Conservation (phyloP, 306 rosid species). For the Trifolium dubium region DNA sequence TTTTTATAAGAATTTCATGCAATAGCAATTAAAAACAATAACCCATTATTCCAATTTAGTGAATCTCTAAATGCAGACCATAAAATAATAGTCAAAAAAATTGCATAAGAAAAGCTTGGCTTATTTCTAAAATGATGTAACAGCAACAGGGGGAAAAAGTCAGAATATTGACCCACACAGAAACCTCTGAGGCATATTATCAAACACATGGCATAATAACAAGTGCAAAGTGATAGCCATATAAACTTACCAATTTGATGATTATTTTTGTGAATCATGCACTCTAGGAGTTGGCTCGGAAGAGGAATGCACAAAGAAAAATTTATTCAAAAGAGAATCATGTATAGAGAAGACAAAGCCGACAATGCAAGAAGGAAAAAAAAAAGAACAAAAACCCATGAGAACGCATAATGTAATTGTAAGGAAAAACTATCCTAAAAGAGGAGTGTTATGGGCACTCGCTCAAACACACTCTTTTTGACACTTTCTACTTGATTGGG, state of each 20-base stretch:
- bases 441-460: too few relatives aligned
- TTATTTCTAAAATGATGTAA: slow-evolving; percentile 7
- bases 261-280: background rate
- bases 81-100: background rate
- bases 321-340: background rate
- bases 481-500: too few relatives aligned
- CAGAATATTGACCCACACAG: background rate
- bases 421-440: too few relatives aligned
- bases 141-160: background rate
- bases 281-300: background rate
- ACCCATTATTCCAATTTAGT: slow-evolving; percentile 12
- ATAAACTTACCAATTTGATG: background rate
- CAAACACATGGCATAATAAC: slow-evolving; percentile 35
- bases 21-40: background rate
- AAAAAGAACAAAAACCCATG: background rate
- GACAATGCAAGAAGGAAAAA: background rate
- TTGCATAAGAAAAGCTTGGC: slow-evolving; percentile 2
- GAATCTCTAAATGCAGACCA: slow-evolving; percentile 8
- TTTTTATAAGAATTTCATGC: background rate
- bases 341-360: background rate
- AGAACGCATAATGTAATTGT: too few relatives aligned
- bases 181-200: slow-evolving; percentile 33
- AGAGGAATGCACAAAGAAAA: background rate
- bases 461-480: too few relatives aligned
- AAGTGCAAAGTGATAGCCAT: background rate